Evolutionary conservation across 805 yeast species (phyloP), one percentile per base, ranked within the genome.

Genomic region (Tetrapisispora fleetii): DNA sequence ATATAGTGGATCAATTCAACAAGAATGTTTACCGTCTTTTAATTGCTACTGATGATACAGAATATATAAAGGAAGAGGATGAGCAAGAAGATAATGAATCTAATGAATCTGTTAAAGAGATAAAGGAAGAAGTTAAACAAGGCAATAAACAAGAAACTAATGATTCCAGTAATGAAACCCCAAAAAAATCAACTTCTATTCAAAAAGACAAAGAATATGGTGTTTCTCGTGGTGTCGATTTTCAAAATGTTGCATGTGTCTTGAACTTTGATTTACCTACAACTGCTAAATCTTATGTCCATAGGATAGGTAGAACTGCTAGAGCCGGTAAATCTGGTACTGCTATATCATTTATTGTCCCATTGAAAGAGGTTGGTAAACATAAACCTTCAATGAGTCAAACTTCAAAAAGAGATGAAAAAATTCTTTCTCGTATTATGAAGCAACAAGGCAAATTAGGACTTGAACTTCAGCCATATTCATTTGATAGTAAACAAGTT

Each of bases 301-400:
- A 93, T 67, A 78, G 99, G 63, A 79, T 93, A 36, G 99, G 99
- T 46, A 81, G 99, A 72, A 93, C 99, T 4, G 99, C 99, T 5
- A 81, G 99, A 69, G 98, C 96, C 8, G 96, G 96, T 47, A 89
- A 87, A 63, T 76, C 93, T 1, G 99, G 99, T 50, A 90, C 88
- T 78, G 85, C 98, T 0, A 74, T 93, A 48, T 89, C 97, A 17
- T 93, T 91, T 70, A 93, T 90, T 18, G 88, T 91, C 24, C 85
- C 93, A 27, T 69, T 72, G 33, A 85, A 82, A 52, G 90, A 86
- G 59, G 82, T 84, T 69, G 96, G 96, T 32, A 87, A 85, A 59
- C 96, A 93, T 68, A 88, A 82, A 64, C 78, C 81, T 28, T 88
- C 98, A 1, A 72, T 80, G 47, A 73, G 86, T 54, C 65, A 76